Base-by-base conservation (phyloP, 768 basidiomycete genomes). In the Leccinum subgranulosum region DNA sequence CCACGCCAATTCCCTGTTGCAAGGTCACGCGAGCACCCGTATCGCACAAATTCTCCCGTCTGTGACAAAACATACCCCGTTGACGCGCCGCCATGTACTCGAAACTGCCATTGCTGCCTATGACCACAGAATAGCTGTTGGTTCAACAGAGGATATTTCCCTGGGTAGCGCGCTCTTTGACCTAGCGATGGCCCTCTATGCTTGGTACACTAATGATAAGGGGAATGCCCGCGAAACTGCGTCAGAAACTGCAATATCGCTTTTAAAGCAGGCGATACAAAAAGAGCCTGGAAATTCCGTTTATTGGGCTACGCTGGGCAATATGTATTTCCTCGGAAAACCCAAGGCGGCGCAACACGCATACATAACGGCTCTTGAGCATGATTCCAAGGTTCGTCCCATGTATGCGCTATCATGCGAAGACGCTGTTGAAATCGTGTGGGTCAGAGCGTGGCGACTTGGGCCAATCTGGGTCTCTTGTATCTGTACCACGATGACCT, bases 381-480 rank as follows among this genome's bases (percentile, higher is more conserved):
- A 91, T 39, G 87, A 98, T 68, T 72, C 83, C 0, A 96, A 96
- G 79, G 92, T 90, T 60, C 49, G 75, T 71, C 36, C 28, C 17
- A 25, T n/a, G 17, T 28, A 39, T 51, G 39, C n/a, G 12, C 6
- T 19, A 25, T 49, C 27, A 10, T 21, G 11, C 6, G 17, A 6
- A 51, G 27, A 19, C 28, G 6, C 19, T 57, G 39, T 64, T 21
- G 28, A 39, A 9, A 39, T 51, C 56, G 23, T 59, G 28, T 51
- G 28, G 17, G 5, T 29, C 62, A 93, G 90, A 87, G 86, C 66
- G 85, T 86, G 29, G 63, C 73, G 14, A 82, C 86, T 1, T 98
- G 97, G 97, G 82, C 88, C 2, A 92, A 88, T 66, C 79, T 98
- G 8, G 97, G 95, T 2, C 75, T 98, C 33, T 76, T 99, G 41